phyloP scores from a whole-genome alignment of 176 grass and related monocot genomes.

The Oryza meyeriana region DNA sequence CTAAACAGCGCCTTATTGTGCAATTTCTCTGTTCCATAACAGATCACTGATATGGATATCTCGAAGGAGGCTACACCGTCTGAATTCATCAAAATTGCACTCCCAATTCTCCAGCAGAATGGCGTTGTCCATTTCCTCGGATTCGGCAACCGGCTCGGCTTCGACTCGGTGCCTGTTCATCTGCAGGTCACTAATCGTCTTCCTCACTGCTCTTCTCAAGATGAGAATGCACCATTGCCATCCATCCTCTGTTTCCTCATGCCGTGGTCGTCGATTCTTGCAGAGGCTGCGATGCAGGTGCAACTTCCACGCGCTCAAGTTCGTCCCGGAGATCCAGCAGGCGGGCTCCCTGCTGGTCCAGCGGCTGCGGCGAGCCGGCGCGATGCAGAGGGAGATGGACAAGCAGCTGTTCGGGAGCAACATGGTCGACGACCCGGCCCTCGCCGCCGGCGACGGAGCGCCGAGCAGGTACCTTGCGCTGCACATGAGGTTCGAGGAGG shows the following conservation, averaged over 20 bases:
- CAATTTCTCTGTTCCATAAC: neutral
- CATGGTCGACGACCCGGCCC: conserved; percentile 19
- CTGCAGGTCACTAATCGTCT: conserved; percentile 58
- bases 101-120: conserved; percentile 68
- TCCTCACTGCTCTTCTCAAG: neutral
- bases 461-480: conserved; percentile 73
- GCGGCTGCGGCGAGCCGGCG: conserved; percentile 56
- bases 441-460: neutral
- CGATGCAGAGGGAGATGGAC: conserved; percentile 67
- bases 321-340: conserved; percentile 63
- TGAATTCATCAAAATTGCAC: conserved; percentile 58
- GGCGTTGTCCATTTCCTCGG: conserved; percentile 79
- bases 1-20: neutral
- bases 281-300: conserved; percentile 96
- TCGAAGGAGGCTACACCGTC: conserved; percentile 76
- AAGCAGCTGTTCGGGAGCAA: conserved; percentile 68
- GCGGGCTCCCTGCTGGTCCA: conserved; percentile 72
- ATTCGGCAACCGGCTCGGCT: conserved; percentile 92
- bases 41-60: conserved; percentile 90
- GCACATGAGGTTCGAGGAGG: conserved; percentile 94
- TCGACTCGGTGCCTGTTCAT: conserved; percentile 75
- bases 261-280: neutral
- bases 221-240: neutral
- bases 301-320: conserved; percentile 95
- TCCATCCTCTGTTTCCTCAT: neutral